Percentiles rank a stretch among this genome's conserved stretches.
phyloP scores from a whole-genome alignment of 805 yeast species.

The Lachancea waltii region DNA sequence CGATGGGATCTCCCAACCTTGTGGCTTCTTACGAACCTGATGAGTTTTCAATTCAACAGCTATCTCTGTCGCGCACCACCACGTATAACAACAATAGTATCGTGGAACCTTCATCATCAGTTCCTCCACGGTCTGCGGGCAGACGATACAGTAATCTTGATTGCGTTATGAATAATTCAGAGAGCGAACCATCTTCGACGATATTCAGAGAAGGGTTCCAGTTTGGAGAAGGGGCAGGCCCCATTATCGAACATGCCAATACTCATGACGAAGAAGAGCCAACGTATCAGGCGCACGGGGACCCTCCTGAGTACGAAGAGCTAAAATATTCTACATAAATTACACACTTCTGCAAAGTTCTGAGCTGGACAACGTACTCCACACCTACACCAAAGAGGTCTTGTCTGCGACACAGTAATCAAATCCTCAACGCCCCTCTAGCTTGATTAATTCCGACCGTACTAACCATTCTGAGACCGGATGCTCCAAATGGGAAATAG shows the following conservation, averaged over 20 bases:
- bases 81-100: constrained; percentile 14
- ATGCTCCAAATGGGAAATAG: constrained; percentile 94
- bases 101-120: constrained; percentile 1
- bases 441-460: constrained; percentile 53
- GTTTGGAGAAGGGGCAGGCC: constrained; percentile 1
- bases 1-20: constrained; percentile 19
- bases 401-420: not conserved
- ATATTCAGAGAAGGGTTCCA: constrained; percentile 4
- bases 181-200: not conserved
- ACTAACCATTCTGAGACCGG: constrained; percentile 54
- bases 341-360: not conserved
- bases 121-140: constrained; percentile 4
- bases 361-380: no score
- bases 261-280: constrained; percentile 11
- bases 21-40: constrained; percentile 15
- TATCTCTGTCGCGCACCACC: constrained; percentile 21
- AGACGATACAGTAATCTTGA: constrained; percentile 17
- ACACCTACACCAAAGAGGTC: not conserved
- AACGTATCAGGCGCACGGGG: no score
- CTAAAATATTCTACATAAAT: not conserved
- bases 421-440: constrained; percentile 33
- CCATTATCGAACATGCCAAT: constrained; percentile 1
- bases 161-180: constrained; percentile 12
- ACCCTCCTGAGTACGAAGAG: constrained; percentile 36
- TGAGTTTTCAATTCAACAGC: constrained; percentile 18